Evolutionary conservation across 495 filamentous ascomycete species (phyloP), one percentile per base, ranked within the genome.

Genomic region (Polyplosphaeria fusca): DNA sequence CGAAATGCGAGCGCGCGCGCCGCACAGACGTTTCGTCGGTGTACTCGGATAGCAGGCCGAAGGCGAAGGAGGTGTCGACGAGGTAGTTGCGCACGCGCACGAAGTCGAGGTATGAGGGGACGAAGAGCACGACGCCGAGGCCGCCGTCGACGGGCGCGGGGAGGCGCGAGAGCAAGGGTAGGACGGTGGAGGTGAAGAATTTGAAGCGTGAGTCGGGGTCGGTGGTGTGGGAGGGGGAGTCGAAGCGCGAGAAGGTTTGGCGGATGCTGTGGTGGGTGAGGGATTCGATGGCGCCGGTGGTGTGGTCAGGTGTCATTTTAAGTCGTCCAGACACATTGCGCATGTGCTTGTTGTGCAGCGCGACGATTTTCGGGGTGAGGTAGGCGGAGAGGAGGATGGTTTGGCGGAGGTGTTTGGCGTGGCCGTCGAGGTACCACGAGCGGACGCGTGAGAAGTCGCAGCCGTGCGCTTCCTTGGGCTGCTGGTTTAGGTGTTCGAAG

Each of bases 401-500:
- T 68, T 98, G 93, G 0, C 93, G 85, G 63, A 93, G 77, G 67
- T 86, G 78, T 57, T 78, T 81, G 28, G 93, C 87, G 49, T 89
- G 80, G 64, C 83, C 84, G 70, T 98, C 90, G 7, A 98, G 79
- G 70, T 95, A 96, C 89, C 89, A 96, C 52, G 77, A 80, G 27
- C 94, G 82, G 13, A 96, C 91, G 3, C 94, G 86, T 60, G 85
- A 86, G 70, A 96, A 95, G 74, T 98, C 93, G 64, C 89, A 95
- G 56, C 88, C 90, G 71, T 97, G 93, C 2, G 88, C 82, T 65
- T 96, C 88, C 51, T 83, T 86, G 16, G 92, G 93, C 63, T 93
- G 90, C 39, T 86, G 76, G 70, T 97, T 98, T 42, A 97, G 83
- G 71, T 96, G 90, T 57, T 89, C 82, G 67, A 96, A 88, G 61